Base-by-base conservation (phyloP, 495 filamentous ascomycete species). In the Halenospora varia region DNA sequence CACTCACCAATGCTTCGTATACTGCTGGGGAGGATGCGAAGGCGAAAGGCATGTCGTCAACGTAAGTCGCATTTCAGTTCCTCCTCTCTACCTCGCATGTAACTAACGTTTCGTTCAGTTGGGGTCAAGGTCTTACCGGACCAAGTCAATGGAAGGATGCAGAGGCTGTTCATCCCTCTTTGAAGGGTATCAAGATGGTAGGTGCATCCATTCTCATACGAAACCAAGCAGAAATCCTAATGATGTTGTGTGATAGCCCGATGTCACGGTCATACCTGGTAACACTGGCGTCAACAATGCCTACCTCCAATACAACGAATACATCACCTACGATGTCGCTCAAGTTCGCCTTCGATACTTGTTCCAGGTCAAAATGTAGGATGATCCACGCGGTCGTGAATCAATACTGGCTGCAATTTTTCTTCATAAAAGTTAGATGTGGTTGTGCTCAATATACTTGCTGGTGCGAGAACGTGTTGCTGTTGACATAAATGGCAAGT, bases 281-380 rank as follows among this genome's bases (percentile, higher is more conserved):
- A 20, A 66, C 2, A 80, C n/a, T n/a, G n/a, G n/a, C n/a, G n/a
- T n/a, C n/a, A n/a, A n/a, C n/a, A n/a, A n/a, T n/a, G n/a, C n/a
- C n/a, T n/a, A n/a, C n/a, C n/a, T n/a, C 76, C 62, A 66, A 3
- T 87, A 86, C 66, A 86, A 87, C 63, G 85, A 88, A 76, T 95
- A 92, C 66, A 90, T 94, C 48, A 77, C 77, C 24, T 96, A 96
- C 63, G 83, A 93, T 65, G 77, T 90, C 9, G 74, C 85, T 0
- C 91, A 96, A 73, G 82, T 95, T 25, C 79, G 84, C 17, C 77
- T 92, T 54, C 78, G 86, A 8, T 96, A 96, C 67, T 72, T 96
- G 13, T 84, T 95, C 62, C 78, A 82, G 13, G 79, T 91, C 46
- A 70, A 71, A 52, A 82, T 83, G 71, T 72, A 70, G 22, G 40